Base-by-base conservation (phyloP, 2,329 filamentous ascomycete genomes). In the Arthrobotrys pseudoclavata region DNA sequence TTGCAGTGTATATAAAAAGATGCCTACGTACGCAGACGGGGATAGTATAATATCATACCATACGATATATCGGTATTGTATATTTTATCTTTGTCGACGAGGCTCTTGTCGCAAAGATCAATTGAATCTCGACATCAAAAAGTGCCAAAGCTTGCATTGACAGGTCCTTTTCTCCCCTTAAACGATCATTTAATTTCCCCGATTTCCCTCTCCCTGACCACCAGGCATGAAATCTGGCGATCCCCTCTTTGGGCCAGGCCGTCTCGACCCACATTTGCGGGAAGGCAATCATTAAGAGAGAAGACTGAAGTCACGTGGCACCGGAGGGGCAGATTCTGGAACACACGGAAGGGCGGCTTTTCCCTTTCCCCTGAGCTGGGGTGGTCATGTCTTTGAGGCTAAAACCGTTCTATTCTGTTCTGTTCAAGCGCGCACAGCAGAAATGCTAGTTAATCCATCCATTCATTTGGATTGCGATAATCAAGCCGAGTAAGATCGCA, bases 161-260 rank as follows among this genome's bases (percentile, higher is more conserved):
- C 69, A 74, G 69, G 55, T 50, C 48, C 70, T 64, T 64, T 57
- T 29, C 34, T 69, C 66, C 66, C 64, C 60, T 76, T 66, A 69
- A 76, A 69, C 48, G 48, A 76, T 76, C 72, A 60, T 76, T 76
- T 76, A 76, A 76, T 76, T 76, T 76, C 72, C 72, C 72, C 72
- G 72, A 70, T 76, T 47, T 47, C 52, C 22, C n/a, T 55, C 62
- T 52, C 52, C 42, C 42, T 55, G 61, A 52, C 57, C 48, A 2
- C 57, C 47, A 22, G 57, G 66, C 50, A 62, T 57, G 52, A 66
- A 68, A 61, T 66, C 63, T 69, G 64, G 63, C 62, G 72, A 70
- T 76, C 66, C 64, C 63, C 61, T 53, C 66, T 66, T 42, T 29
- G 37, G 37, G 13, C 9, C 37, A 40, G 12, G 47, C 42, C 45